Evolutionary conservation across 106 monocot genomes (phyloP), one percentile per base, ranked within the genome.

Genomic region (Dendrobium nobile): DNA sequence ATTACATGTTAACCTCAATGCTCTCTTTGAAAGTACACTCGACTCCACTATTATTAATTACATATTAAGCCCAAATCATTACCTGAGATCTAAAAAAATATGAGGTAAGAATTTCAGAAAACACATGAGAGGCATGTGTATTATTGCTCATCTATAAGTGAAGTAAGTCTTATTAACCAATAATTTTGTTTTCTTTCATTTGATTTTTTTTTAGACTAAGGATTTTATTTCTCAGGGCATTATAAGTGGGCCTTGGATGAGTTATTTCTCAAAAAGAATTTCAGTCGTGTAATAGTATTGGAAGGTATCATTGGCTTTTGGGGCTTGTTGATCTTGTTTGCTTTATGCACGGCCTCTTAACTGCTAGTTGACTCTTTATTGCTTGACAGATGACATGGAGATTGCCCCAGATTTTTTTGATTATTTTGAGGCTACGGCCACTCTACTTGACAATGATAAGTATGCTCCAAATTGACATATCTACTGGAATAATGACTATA

Each of bases 331-430:
- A 20, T 81, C 78, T 56, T 43, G 77, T 83, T 67, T 15, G 51
- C 55, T 51, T 24, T 70, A 75, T 73, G 17, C 31, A n/a, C 33
- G 15, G 55, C 81, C 31, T 72, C 15, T 20, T 20, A 27, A 11
- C 27, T 16, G 26, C 85, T 41, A 51, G 37, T 22, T 72, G 6
- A n/a, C 15, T 75, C 26, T 55, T 44, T 51, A 15, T 79, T 13
- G 6, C 73, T 73, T 42, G 72, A 80, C 92, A 98, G 98, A 98
- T 91, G 98, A 98, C 82, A 98, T 98, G 98, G 98, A 95, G 84
- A 94, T 98, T 85, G 89, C 98, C 43, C 91, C 98, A 15, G 98
- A 98, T 84, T 98, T 98, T 83, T 98, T 98, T 91, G 92, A 93
- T 59, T 98, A 98, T 80, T 98, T 98, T 82, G 98, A 95, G 82